A percentile compares a stretch with the other conserved stretches of the same genome.
Evolutionary conservation across 2,329 filamentous ascomycete genomes (phyloP).

Genomic region (Pseudocercospora cruenta): DNA sequence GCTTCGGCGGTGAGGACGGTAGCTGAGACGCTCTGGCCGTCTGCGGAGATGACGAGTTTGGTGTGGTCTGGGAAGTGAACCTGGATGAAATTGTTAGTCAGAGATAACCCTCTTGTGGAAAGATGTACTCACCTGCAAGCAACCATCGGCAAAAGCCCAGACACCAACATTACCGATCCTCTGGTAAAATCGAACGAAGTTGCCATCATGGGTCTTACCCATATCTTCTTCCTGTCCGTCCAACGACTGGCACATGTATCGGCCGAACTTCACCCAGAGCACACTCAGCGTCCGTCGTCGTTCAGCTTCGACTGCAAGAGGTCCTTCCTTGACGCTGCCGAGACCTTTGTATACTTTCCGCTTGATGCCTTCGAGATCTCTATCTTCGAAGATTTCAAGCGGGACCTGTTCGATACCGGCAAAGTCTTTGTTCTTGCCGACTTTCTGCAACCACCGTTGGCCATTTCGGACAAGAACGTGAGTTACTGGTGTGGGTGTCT

Average conservation of each 20-base stretch:
- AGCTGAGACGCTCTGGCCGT: conserved; percentile 76
- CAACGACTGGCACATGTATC: conserved; percentile 63
- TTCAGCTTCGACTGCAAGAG: conserved; percentile 43
- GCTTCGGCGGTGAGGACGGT: conserved; percentile 75
- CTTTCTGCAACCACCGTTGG: conserved; percentile 64
- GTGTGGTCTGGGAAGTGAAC: conserved; percentile 90
- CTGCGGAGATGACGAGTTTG: conserved; percentile 76
- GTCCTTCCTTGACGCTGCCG: conserved; percentile 39
- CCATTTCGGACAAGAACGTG: conserved; percentile 73
- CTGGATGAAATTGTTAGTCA: conserved; percentile 44
- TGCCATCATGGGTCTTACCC: conserved; percentile 40
- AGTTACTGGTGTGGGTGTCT: conserved; percentile 61
- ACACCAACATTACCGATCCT: conserved; percentile 78
- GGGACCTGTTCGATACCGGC: conserved; percentile 56
- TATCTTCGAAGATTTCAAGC: conserved; percentile 75
- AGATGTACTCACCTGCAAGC: conserved; percentile 64
- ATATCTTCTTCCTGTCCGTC: conserved; percentile 47
- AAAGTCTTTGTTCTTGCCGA: conserved; percentile 57
- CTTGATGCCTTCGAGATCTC: conserved; percentile 64
- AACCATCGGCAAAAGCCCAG: conserved; percentile 80
- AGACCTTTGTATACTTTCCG: conserved; percentile 59
- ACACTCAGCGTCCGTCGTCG: conserved; percentile 59
- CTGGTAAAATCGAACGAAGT: conserved; percentile 78
- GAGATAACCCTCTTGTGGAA: not conserved
- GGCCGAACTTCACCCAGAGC: conserved; percentile 70